These are phyloP conservation scores for Lactifluus hygrophoroides DNA, from an alignment of 768 basidiomycete species.

Conservation along the genomic window DNA sequence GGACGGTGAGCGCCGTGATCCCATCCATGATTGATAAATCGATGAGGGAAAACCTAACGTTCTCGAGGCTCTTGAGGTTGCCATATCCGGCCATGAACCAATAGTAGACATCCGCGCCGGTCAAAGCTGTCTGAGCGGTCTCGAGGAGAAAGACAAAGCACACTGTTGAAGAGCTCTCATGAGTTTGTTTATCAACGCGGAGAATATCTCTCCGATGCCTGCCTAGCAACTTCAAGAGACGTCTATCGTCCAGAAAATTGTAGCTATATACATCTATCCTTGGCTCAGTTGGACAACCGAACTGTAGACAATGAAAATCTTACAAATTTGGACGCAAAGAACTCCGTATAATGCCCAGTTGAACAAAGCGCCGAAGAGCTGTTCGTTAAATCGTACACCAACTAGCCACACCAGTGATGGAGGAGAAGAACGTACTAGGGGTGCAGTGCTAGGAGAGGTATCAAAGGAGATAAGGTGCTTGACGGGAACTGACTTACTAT, in stretches of 20 bases:
- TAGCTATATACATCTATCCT: conserved; percentile 2
- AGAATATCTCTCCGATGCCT: neutral
- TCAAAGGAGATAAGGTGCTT: neutral
- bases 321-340: too few species aligned
- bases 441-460: neutral
- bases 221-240: neutral
- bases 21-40: conserved; percentile 1
- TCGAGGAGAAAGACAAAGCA: conserved; percentile 4
- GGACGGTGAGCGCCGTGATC: conserved; percentile 3
- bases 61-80: neutral
- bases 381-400: neutral
- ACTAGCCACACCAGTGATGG: neutral
- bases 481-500: neutral
- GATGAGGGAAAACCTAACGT: neutral
- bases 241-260: conserved; percentile 3
- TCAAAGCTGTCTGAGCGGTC: conserved; percentile 1
- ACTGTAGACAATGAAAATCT: too few species aligned
- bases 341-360: too few species aligned
- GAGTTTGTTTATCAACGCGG: neutral
- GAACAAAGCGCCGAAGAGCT: too few species aligned
- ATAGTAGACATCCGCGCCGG: neutral
- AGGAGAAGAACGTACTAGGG: neutral
- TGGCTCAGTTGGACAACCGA: neutral
- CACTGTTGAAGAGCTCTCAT: neutral
- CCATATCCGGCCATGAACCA: conserved; percentile 12